Conservation (phyloP, 2,329 filamentous ascomycete species). For the Arachnopeziza araneosa region DNA sequence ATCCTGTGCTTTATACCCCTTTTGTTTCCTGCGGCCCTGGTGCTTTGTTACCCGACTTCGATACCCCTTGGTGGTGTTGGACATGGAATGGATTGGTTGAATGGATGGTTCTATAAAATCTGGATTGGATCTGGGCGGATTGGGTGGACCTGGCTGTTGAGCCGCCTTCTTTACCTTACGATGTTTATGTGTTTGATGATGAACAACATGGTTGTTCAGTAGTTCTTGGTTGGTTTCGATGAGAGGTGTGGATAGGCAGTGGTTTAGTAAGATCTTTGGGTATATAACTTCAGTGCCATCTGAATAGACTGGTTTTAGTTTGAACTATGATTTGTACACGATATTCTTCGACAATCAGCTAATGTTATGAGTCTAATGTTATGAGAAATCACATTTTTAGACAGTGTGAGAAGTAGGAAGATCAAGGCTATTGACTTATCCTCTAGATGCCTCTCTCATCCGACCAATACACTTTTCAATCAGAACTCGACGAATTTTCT, state of each 20-base stretch:
- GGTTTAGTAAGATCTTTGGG: not conserved
- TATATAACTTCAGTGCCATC: not conserved
- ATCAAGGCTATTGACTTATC: no score
- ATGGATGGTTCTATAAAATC: not conserved
- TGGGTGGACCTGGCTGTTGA: not conserved
- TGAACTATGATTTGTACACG: not conserved
- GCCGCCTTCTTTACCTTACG: not conserved
- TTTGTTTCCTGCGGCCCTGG: not conserved
- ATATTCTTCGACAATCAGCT: no score
- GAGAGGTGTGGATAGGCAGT: not conserved
- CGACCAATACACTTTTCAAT: no score
- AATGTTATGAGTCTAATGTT: no score
- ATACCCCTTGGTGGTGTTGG: not conserved
- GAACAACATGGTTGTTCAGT: not conserved
- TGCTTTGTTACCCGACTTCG: not conserved
- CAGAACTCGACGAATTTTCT: no score
- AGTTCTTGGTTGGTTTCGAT: not conserved
- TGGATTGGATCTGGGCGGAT: not conserved
- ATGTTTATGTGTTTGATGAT: not conserved
- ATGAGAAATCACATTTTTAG: no score
- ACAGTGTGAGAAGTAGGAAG: no score
- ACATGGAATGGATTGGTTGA: not conserved
- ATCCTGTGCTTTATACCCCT: not conserved
- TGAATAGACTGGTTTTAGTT: not conserved
- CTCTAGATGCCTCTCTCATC: no score